These are phyloP conservation scores for Hypoxylon sp. DNA, from an alignment of 2,329 filamentous ascomycete species.

Conservation along the genomic window DNA sequence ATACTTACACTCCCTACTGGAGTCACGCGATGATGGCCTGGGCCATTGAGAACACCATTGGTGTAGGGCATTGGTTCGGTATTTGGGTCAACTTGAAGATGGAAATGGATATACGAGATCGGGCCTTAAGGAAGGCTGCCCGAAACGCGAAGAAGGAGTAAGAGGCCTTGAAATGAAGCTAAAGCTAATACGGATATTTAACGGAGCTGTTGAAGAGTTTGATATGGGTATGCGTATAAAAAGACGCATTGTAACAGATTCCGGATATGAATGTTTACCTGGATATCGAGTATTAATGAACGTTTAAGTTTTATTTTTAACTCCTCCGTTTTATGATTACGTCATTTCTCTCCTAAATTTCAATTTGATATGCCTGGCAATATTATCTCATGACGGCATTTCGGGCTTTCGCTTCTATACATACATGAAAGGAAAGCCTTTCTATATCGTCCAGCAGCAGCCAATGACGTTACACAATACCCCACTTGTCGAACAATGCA, in stretches of 20 bases:
- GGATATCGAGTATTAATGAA: neutral
- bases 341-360: neutral
- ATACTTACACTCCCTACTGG: constrained; percentile 95
- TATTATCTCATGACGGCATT: too few species aligned
- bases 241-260: neutral
- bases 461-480: neutral
- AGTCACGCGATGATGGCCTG: constrained; percentile 91
- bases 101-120: constrained; percentile 85
- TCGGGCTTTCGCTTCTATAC: too few species aligned
- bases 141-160: constrained; percentile 80
- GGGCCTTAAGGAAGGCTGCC: constrained; percentile 87
- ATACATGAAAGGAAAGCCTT: neutral
- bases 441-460: neutral
- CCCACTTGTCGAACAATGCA: constrained; percentile 15
- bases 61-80: constrained; percentile 63
- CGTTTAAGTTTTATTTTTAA: neutral
- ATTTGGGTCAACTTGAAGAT: constrained; percentile 73
- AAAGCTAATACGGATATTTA: neutral
- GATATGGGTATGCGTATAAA: neutral
- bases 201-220: neutral
- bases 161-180: neutral
- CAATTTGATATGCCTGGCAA: neutral
- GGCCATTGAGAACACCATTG: constrained; percentile 75
- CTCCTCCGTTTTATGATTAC: neutral
- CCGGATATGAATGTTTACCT: too few species aligned